Conservation (phyloP, 805 yeast genomes). For the Yamadazyma endophytica region DNA sequence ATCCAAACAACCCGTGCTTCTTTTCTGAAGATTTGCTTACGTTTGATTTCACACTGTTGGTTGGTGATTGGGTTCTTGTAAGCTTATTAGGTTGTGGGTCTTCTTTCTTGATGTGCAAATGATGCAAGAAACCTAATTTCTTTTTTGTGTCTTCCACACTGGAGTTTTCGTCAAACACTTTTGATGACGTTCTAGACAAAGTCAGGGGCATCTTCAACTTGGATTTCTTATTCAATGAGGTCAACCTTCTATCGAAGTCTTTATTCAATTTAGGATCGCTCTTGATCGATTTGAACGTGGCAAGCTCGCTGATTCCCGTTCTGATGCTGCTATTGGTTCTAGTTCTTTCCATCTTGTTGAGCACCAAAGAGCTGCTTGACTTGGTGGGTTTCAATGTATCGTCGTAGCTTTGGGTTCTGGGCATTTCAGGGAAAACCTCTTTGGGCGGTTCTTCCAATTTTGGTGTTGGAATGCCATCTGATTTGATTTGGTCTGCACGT, state of each 20-base stretch:
- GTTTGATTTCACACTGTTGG: conserved; percentile 15
- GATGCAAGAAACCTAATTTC: conserved; percentile 17
- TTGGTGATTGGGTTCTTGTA: conserved; percentile 12
- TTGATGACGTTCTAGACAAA: conserved; percentile 7
- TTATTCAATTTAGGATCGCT: conserved; percentile 19
- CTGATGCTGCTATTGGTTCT: conserved; percentile 19
- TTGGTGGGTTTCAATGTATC: conserved; percentile 3
- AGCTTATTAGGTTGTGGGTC: conserved; percentile 6
- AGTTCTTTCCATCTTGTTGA: conserved; percentile 9
- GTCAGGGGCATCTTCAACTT: conserved; percentile 7
- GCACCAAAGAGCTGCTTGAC: conserved; percentile 9
- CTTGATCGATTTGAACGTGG: conserved; percentile 26
- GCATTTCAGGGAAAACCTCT: no score
- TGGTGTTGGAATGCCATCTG: background rate
- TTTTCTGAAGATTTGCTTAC: conserved; percentile 16
- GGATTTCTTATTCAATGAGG: conserved; percentile 24
- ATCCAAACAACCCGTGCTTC: conserved; percentile 16
- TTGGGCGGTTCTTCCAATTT: no score
- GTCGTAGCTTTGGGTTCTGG: conserved; percentile 1
- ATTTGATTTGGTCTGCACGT: no score
- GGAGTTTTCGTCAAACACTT: conserved; percentile 7
- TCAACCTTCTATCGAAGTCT: conserved; percentile 29
- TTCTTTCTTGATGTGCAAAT: conserved; percentile 9
- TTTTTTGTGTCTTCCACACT: conserved; percentile 8
- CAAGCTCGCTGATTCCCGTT: conserved; percentile 19